Evolutionary conservation across 2,329 filamentous ascomycete genomes (phyloP).

Genomic region (Stachybotrys echinatus): DNA sequence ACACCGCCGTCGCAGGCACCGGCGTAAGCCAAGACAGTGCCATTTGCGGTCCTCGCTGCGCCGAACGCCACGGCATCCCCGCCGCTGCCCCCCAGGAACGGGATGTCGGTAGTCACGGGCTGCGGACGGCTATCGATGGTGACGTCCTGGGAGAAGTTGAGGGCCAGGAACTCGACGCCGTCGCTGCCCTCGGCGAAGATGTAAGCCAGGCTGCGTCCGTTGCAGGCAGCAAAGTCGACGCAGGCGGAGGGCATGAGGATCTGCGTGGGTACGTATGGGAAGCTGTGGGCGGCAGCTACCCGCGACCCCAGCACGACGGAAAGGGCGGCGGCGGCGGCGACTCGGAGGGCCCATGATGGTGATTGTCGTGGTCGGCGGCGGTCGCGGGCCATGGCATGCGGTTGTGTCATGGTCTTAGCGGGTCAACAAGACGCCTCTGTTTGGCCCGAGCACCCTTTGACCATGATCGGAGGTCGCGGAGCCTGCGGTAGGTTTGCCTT

Average conservation of each 20-base stretch:
- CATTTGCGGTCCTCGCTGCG: conserved; percentile 60
- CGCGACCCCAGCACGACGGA: neutral
- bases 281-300: conserved; percentile 31
- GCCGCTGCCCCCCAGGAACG: conserved; percentile 49
- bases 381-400: neutral
- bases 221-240: conserved; percentile 32
- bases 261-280: conserved; percentile 75
- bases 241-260: conserved; percentile 53
- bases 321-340: neutral
- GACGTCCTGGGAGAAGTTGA: conserved; percentile 60
- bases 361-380: neutral
- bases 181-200: conserved; percentile 54
- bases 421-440: neutral
- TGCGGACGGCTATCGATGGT: conserved; percentile 39
- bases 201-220: conserved; percentile 53
- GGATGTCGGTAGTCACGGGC: conserved; percentile 51
- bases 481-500: neutral
- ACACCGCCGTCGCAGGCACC: conserved; percentile 61
- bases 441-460: neutral
- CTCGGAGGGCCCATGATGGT: conserved; percentile 1
- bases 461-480: neutral
- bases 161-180: conserved; percentile 50
- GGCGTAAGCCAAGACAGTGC: conserved; percentile 67
- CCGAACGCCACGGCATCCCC: conserved; percentile 54
- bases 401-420: neutral